Evolutionary conservation across 352 stramenopile species (phyloP).

Genomic region (Phytophthora pini): DNA sequence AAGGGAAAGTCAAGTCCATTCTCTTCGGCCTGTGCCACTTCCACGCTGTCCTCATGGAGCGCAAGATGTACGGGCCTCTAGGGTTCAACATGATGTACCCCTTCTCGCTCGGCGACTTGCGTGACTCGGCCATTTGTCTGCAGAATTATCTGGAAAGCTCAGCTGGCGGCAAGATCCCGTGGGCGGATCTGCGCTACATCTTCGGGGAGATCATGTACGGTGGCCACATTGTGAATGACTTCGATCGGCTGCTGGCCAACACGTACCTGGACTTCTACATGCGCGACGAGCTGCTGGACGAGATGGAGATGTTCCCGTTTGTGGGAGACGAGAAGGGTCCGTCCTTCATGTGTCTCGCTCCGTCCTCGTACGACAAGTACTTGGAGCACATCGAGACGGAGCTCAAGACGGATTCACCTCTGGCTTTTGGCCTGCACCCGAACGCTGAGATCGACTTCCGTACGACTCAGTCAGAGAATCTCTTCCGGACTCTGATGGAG

Average conservation of each 20-base stretch:
- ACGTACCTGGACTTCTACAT: conserved; percentile 99
- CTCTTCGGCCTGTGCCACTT: conserved; percentile 98
- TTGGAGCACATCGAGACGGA: conserved; percentile 97
- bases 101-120: conserved; percentile 96
- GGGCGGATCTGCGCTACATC: conserved; percentile 97
- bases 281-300: conserved; percentile 97
- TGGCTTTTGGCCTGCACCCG: conserved; percentile 97
- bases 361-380: conserved; percentile 98
- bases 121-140: conserved; percentile 94
- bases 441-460: conserved; percentile 99
- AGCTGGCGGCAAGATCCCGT: conserved; percentile 94
- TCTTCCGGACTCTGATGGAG: conserved; percentile 97
- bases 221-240: conserved; percentile 97
- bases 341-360: conserved; percentile 94
- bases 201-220: conserved; percentile 98
- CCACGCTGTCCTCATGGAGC: conserved; percentile 97
- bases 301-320: conserved; percentile 99
- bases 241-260: conserved; percentile 94
- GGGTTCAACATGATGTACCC: conserved; percentile 99
- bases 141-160: conserved; percentile 98
- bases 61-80: conserved; percentile 97
- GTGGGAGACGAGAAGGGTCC: conserved; percentile 96
- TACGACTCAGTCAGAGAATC: conserved; percentile 95
- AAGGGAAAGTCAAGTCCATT: conserved; percentile 97
- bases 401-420: conserved; percentile 96